These are phyloP conservation scores for Saccharomycopsis javanensis DNA, from an alignment of 805 yeast species.

Conservation along the genomic window DNA sequence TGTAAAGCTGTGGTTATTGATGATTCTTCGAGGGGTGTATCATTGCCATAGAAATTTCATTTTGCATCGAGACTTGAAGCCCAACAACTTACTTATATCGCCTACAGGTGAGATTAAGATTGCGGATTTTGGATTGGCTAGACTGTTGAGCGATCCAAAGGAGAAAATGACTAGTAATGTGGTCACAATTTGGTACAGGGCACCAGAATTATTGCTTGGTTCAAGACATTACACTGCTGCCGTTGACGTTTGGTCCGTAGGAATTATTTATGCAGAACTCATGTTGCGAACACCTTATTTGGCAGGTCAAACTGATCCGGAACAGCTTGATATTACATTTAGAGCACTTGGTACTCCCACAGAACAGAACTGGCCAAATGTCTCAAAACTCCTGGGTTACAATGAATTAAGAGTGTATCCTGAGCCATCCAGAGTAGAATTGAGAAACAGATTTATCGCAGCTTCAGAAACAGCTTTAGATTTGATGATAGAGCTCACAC, in stretches of 20 bases:
- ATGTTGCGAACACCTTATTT: constrained; percentile 92
- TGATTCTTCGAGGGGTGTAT: constrained; percentile 90
- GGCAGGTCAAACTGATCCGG: constrained; percentile 85
- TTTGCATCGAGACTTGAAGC: constrained; percentile 88
- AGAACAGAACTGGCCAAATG: constrained; percentile 85
- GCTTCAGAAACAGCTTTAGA: constrained; percentile 82
- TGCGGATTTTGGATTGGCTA: constrained; percentile 96
- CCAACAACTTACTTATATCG: constrained; percentile 78
- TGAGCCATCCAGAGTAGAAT: constrained; percentile 69
- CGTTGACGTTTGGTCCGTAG: constrained; percentile 93
- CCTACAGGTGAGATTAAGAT: constrained; percentile 83
- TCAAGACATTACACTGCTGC: constrained; percentile 83
- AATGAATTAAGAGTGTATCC: constrained; percentile 70
- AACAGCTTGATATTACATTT: constrained; percentile 88
- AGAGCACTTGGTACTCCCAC: constrained; percentile 95
- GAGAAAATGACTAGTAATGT: constrained; percentile 82
- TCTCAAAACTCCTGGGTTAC: constrained; percentile 67
- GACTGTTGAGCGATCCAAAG: constrained; percentile 64
- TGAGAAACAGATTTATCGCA: constrained; percentile 77
- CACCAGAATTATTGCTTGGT: constrained; percentile 88
- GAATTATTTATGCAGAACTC: constrained; percentile 90
- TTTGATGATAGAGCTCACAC: constrained; percentile 60
- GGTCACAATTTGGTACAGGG: constrained; percentile 96
- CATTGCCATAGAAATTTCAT: constrained; percentile 91
- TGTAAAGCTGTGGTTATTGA: constrained; percentile 85